Evolutionary conservation across 1,139 yeast species (phyloP).

Genomic region (Magnusiomyces ingens): DNA sequence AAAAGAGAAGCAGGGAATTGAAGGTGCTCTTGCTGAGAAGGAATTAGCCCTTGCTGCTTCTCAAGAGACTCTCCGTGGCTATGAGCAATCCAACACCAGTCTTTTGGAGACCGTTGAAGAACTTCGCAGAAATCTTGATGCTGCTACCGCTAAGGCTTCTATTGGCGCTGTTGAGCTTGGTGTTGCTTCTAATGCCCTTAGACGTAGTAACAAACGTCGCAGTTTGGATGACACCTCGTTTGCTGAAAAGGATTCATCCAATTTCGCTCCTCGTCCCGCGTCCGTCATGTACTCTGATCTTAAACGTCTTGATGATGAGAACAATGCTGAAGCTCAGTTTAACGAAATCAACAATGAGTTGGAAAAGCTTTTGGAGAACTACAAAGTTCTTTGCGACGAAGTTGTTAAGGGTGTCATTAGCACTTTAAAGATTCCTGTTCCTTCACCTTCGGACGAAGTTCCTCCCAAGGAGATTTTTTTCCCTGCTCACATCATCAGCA

Average conservation of each 20-base stretch:
- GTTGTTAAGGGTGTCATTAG: conserved; percentile 81
- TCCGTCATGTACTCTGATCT: conserved; percentile 27
- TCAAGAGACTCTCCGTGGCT: conserved; percentile 26
- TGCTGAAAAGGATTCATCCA: conserved; percentile 22
- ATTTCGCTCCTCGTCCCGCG: conserved; percentile 32
- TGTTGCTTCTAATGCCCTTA: conserved; percentile 21
- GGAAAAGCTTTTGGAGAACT: conserved; percentile 56
- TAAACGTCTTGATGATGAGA: conserved; percentile 23
- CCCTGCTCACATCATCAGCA: conserved; percentile 93
- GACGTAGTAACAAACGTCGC: conserved; percentile 30
- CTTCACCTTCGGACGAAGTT: conserved; percentile 74
- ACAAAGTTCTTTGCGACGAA: conserved; percentile 72
- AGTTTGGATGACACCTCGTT: conserved; percentile 23
- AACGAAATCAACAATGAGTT: conserved; percentile 34
- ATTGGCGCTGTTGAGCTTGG: conserved; percentile 15
- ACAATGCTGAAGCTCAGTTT: conserved; percentile 26
- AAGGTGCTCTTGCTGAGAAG: conserved; percentile 49
- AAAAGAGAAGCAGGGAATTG: conserved; percentile 56
- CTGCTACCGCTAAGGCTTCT: conserved; percentile 28
- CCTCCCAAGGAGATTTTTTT: conserved; percentile 86
- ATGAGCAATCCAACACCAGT: conserved; percentile 27
- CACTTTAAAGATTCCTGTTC: conserved; percentile 82
- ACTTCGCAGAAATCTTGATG: conserved; percentile 57
- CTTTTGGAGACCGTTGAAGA: conserved; percentile 63
- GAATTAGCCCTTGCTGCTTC: conserved; percentile 46